A percentile compares a stretch with the other conserved stretches of the same genome.
These are phyloP conservation scores for Hirschioporus abietinus DNA, from an alignment of 768 basidiomycete species.

Conservation along the genomic window DNA sequence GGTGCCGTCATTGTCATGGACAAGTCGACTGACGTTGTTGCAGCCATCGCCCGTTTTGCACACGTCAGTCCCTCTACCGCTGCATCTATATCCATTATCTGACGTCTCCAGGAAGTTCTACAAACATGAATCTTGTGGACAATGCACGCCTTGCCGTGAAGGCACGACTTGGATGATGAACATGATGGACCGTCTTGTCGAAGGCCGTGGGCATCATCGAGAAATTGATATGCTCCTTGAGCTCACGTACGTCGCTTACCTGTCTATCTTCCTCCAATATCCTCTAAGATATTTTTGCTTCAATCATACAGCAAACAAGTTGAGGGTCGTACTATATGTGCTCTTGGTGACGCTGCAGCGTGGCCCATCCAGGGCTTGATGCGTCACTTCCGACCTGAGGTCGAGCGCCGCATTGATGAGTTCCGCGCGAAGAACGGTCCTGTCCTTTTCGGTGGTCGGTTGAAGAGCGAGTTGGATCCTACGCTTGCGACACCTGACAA, in stretches of 20 bases:
- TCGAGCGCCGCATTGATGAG: constrained; percentile 79
- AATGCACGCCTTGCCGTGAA: constrained; percentile 91
- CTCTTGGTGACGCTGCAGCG: constrained; percentile 93
- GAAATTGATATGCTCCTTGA: constrained; percentile 99
- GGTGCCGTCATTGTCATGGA: constrained; percentile 99
- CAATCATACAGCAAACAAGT: constrained; percentile 73
- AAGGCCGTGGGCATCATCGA: constrained; percentile 83
- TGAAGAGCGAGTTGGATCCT: constrained; percentile 65
- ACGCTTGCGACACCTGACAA: constrained; percentile 70
- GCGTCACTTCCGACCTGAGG: constrained; percentile 95
- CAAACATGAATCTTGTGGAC: constrained; percentile 98
- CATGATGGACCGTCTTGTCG: constrained; percentile 97
- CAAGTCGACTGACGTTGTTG: constrained; percentile 92
- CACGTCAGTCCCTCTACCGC: constrained; percentile 37
- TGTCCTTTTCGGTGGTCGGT: constrained; percentile 83
- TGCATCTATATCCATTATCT: not conserved
- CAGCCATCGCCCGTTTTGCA: constrained; percentile 91
- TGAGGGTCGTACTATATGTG: constrained; percentile 95
- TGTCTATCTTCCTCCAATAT: not conserved
- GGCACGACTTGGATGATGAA: constrained; percentile 99
- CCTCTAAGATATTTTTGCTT: constrained; percentile 2
- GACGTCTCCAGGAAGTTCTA: constrained; percentile 58
- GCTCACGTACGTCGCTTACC: constrained; percentile 59
- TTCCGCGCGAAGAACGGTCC: constrained; percentile 73
- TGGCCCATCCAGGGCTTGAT: constrained; percentile 99